phyloP scores from a whole-genome alignment of 306 rosid species.

The Castanospermum australe region DNA sequence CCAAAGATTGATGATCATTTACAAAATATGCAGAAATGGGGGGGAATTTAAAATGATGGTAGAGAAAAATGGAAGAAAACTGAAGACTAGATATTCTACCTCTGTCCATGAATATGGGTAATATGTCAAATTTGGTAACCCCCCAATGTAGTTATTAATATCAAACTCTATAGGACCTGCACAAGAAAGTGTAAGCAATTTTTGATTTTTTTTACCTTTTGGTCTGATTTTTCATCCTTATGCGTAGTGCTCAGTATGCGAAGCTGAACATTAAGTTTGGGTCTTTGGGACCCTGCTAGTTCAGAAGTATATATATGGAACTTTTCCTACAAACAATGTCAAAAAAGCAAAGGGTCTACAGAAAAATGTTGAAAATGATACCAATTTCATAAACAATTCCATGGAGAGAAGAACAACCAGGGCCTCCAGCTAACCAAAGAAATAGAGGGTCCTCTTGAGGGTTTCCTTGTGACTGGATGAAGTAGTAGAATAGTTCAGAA shows the following conservation, averaged over 20 bases:
- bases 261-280: too few relatives aligned
- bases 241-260: too few relatives aligned
- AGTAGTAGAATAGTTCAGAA: conserved; percentile 24
- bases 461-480: conserved; percentile 19
- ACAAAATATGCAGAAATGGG: background rate
- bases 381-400: conserved; percentile 28
- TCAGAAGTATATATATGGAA: too few relatives aligned
- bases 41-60: background rate
- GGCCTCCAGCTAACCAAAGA: conserved; percentile 30
- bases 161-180: conserved; percentile 20
- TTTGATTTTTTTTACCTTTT: background rate
- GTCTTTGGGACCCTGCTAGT: too few relatives aligned
- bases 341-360: too few relatives aligned
- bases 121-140: background rate
- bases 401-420: conserved; percentile 12
- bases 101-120: conserved; percentile 29
- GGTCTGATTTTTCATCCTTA: too few relatives aligned
- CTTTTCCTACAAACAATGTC: too few relatives aligned
- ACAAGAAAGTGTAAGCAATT: background rate
- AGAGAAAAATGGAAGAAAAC: background rate
- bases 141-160: conserved; percentile 8
- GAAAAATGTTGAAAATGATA: background rate
- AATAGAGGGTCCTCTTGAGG: conserved; percentile 28
- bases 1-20: background rate
- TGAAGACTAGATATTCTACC: background rate